Evolutionary conservation across 441 rosid genomes (phyloP).

Genomic region (Gossypium davidsonii): DNA sequence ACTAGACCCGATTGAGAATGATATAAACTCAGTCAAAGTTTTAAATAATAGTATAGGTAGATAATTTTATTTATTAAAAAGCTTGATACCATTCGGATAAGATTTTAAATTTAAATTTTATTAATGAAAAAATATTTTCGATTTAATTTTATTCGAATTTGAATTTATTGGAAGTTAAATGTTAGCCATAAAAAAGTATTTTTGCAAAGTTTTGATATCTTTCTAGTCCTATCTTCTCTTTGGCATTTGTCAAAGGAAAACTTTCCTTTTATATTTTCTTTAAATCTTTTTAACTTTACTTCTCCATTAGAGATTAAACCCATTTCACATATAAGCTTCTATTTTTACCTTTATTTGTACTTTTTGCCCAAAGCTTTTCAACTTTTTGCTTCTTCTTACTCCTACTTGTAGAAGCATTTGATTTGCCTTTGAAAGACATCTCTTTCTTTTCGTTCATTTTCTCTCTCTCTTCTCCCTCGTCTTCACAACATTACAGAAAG

Average conservation of each 20-base stretch:
- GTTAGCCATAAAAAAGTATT: too few species aligned
- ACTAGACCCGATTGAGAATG: too few species aligned
- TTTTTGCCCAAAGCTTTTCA: constrained; percentile 1
- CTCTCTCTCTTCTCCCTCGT: not conserved
- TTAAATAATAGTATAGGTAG: too few species aligned
- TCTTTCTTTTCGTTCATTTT: not conserved
- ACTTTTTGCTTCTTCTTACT: constrained; percentile 8
- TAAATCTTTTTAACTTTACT: not conserved
- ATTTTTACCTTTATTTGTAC: not conserved
- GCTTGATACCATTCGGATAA: too few species aligned
- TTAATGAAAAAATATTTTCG: too few species aligned
- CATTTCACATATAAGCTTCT: constrained; percentile 18
- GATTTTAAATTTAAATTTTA: too few species aligned
- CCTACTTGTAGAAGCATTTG: constrained; percentile 10
- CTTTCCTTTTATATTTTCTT: not conserved
- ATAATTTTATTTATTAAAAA: too few species aligned
- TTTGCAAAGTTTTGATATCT: not conserved
- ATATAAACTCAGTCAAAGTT: too few species aligned
- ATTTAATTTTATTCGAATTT: too few species aligned
- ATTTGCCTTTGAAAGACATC: constrained; percentile 3
- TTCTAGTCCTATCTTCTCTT: not conserved
- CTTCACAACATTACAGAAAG: not conserved
- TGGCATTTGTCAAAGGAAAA: not conserved
- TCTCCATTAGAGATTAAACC: constrained; percentile 13
- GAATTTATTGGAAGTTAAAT: too few species aligned